Evolutionary conservation across 495 filamentous ascomycete genomes (phyloP).

Genomic region (Pyrenula aspistea): DNA sequence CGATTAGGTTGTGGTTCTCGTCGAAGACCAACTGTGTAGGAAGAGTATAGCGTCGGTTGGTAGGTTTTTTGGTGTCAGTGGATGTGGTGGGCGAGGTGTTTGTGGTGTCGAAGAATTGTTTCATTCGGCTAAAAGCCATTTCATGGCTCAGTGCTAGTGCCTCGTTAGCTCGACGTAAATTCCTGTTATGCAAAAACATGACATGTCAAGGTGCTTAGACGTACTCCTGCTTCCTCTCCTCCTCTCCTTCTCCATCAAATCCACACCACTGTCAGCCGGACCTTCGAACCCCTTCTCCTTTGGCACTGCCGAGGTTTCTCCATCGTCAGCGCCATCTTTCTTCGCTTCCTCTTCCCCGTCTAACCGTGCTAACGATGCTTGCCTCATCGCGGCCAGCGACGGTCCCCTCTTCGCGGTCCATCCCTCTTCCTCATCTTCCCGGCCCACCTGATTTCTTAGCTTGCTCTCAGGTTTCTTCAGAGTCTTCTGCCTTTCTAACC

Average conservation of each 20-base stretch:
- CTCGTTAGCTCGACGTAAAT: background rate
- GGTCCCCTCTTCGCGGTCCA: background rate
- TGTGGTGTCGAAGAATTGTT: background rate
- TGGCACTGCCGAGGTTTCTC: background rate
- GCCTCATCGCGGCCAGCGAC: background rate
- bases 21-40: background rate
- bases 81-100: too few species aligned
- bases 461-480: background rate
- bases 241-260: background rate
- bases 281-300: background rate
- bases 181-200: background rate
- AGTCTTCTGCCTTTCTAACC: background rate
- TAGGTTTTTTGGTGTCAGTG: background rate
- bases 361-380: background rate
- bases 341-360: background rate
- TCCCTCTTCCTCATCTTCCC: background rate
- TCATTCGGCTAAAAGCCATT: background rate
- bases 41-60: background rate
- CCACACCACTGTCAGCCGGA: background rate
- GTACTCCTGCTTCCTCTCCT: background rate
- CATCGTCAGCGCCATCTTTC: background rate
- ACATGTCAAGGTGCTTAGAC: too few species aligned
- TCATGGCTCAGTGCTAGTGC: background rate
- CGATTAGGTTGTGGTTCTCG: background rate
- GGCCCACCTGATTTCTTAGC: background rate